Evolutionary conservation across 2,329 filamentous ascomycete genomes (phyloP).

Genomic region (Bipolaris victoriae): DNA sequence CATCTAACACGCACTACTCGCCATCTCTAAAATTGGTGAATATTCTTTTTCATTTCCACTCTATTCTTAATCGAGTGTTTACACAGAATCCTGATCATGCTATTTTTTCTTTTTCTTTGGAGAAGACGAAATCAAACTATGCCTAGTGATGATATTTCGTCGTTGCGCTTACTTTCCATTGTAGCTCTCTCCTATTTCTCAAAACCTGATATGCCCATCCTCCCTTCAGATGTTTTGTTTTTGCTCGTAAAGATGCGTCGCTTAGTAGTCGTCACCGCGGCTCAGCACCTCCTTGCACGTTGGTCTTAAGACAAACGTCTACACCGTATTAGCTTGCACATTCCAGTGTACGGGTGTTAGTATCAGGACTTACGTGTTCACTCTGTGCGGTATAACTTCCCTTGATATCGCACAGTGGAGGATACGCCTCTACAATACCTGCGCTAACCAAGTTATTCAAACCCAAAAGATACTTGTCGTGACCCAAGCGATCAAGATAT

Average conservation of each 20-base stretch:
- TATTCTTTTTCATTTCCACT: too few species aligned
- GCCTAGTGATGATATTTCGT: too few species aligned
- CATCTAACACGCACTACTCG: too few species aligned
- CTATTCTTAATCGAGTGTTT: too few species aligned
- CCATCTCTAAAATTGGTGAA: too few species aligned
- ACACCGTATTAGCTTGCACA: constrained; percentile 15
- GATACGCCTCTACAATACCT: constrained; percentile 89
- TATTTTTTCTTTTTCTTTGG: too few species aligned
- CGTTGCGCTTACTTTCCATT: too few species aligned
- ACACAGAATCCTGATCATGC: too few species aligned
- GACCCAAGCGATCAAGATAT: constrained; percentile 89
- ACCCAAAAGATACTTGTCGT: constrained; percentile 91
- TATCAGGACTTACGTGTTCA: constrained; percentile 72
- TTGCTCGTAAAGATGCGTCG: not conserved
- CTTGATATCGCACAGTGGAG: constrained; percentile 88
- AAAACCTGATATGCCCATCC: not conserved
- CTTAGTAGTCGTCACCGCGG: constrained; percentile 81
- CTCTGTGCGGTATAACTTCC: constrained; percentile 94
- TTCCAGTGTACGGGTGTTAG: not conserved
- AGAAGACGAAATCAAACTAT: too few species aligned
- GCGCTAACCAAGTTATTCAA: constrained; percentile 83
- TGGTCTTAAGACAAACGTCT: constrained; percentile 48
- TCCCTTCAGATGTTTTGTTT: not conserved
- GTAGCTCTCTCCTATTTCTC: too few species aligned
- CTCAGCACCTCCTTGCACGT: constrained; percentile 84